Evolutionary conservation across 1,284 basidiomycete species (phyloP), one percentile per base, ranked within the genome.

Genomic region (Trichosporon sp.): DNA sequence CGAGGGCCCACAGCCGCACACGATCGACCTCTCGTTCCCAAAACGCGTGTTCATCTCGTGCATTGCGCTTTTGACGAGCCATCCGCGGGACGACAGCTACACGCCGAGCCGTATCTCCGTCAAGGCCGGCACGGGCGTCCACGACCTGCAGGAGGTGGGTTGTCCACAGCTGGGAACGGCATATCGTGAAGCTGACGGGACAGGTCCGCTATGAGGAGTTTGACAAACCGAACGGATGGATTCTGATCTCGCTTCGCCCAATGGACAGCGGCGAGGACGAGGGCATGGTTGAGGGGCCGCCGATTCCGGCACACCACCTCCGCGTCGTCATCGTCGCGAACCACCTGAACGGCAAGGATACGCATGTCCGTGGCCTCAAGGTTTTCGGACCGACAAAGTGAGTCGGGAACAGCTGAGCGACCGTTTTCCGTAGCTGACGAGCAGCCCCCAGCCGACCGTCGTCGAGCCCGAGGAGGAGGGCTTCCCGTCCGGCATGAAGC

Each of bases 291-390:
- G 80, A 80, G 53, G 82, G 81, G 74, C 91, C 91, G 78, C 90
- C 93, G 0, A 87, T 98, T 12, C 89, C 91, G 73, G 92, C 92
- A 1, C 95, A 96, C 80, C 88, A 97, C 12, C 83, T 99, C 4
- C 95, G 98, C 77, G 87, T 99, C 34, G 90, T 95, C 70, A 89
- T 99, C 66, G 86, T 95, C 23, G 90, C 92, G 23, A 99, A 99
- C 79, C 95, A 99, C 78, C 91, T 97, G 87, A 98, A 96, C 75
- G 97, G 97, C 3, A 99, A 99, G 81, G 97, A 99, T 83, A 99
- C 97, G 9, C 97, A 99, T 83, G 91, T 99, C 15, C 89, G 97
- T 21, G 93, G 95, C 1, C 82, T 99, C 53, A 89, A 88, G 65
- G 87, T 98, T 25, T 89, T 94, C 70, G 96, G 95, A 0, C 92